phyloP scores from a whole-genome alignment of 768 basidiomycete species.

The Leccinum aurantiacum region DNA sequence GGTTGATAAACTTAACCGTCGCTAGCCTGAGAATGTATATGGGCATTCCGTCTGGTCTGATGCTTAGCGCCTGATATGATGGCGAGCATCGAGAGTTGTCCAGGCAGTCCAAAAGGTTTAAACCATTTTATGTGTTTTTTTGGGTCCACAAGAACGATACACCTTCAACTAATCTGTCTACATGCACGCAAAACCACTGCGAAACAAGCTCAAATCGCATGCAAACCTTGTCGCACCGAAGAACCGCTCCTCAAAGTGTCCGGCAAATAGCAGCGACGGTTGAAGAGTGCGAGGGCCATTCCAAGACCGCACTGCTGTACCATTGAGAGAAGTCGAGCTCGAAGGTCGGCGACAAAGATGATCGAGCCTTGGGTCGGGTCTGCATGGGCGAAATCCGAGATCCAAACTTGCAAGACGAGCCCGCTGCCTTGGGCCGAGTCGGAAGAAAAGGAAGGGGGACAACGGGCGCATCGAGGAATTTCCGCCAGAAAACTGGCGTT shows the following conservation, averaged over 20 bases:
- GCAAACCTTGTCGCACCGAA: not conserved
- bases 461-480: slow-evolving; percentile 6
- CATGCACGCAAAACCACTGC: not conserved
- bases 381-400: not conserved
- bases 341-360: not conserved
- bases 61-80: too few species aligned
- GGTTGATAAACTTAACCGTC: too few species aligned
- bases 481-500: slow-evolving; percentile 8
- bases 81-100: too few species aligned
- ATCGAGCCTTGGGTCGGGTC: not conserved
- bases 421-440: not conserved
- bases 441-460: not conserved
- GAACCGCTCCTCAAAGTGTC: not conserved
- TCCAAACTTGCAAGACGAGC: not conserved
- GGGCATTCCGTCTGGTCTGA: too few species aligned
- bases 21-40: too few species aligned
- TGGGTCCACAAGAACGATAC: not conserved
- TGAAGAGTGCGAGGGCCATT: not conserved
- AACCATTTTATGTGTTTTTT: not conserved
- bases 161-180: not conserved
- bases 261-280: not conserved
- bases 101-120: not conserved
- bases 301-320: not conserved
- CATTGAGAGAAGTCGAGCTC: not conserved
- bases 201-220: not conserved